Percentiles rank a stretch among this genome's conserved stretches.
Conservation (phyloP, 495 filamentous ascomycete species). For the Xylaria telfairii region DNA sequence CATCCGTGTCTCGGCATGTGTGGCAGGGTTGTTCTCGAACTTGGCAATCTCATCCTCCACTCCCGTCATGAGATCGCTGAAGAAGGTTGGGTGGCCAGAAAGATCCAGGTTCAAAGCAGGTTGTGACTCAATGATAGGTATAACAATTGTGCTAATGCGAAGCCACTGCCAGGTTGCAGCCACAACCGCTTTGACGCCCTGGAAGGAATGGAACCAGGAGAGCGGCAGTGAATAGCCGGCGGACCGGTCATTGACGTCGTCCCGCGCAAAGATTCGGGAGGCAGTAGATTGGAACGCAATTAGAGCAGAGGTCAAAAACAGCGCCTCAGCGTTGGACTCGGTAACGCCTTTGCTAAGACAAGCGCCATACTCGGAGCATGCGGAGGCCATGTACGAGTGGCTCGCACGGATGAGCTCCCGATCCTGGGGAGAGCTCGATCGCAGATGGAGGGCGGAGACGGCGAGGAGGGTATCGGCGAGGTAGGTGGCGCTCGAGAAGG, state of each 20-base stretch:
- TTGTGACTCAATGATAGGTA: slow-evolving; percentile 62
- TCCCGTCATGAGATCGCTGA: slow-evolving; percentile 57
- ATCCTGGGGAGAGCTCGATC: slow-evolving; percentile 55
- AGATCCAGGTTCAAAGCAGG: slow-evolving; percentile 57
- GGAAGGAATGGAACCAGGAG: slow-evolving; percentile 65
- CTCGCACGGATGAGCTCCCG: slow-evolving; percentile 59
- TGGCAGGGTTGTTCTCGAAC: slow-evolving; percentile 29
- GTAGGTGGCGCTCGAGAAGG: slow-evolving; percentile 57
- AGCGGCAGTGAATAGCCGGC: slow-evolving; percentile 55
- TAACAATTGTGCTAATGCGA: slow-evolving; percentile 54
- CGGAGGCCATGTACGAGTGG: slow-evolving; percentile 63
- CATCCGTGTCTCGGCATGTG: slow-evolving; percentile 46
- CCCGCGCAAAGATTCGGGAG: slow-evolving; percentile 57
- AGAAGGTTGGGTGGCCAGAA: slow-evolving; percentile 51
- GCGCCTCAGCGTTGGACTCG: slow-evolving; percentile 58
- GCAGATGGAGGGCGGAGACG: slow-evolving; percentile 62
- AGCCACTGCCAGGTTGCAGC: slow-evolving; percentile 60
- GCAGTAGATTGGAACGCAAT: slow-evolving; percentile 66
- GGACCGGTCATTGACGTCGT: slow-evolving; percentile 42
- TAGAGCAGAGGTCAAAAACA: slow-evolving; percentile 60
- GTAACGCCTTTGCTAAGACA: slow-evolving; percentile 56
- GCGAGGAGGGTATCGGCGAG: slow-evolving; percentile 62
- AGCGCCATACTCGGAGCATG: slow-evolving; percentile 59
- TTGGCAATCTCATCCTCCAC: slow-evolving; percentile 54
- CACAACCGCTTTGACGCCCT: slow-evolving; percentile 61